Evolutionary conservation across 441 rosid species (phyloP), one percentile per base, ranked within the genome.

Genomic region (Populus tomentosa): DNA sequence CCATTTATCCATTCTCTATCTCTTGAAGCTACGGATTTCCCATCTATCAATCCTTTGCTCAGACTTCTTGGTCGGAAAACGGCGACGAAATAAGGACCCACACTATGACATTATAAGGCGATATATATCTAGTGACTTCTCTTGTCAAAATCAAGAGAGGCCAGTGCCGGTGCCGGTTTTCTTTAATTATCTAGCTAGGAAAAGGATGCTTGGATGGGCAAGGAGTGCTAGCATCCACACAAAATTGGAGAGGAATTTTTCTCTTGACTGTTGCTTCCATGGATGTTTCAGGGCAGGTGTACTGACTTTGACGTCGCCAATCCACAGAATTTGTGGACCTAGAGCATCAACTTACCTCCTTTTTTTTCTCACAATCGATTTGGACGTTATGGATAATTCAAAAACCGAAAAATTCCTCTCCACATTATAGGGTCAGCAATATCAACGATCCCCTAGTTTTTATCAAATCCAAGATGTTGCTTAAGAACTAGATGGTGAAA

Each of bases 241-340:
- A 42, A 38, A 65, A 36, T 6, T 42, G 35, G 33, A 36, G 35
- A 50, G 9, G n/a, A 70, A 50, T 7, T 33, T 24, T 16, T 24
- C 62, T 11, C 1, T n/a, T 14, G 21, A 14, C 7, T 36, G 24
- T 64, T 14, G 16, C 61, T 32, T 63, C 28, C 69, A 74, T 26
- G 28, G 35, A 64, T 7, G 53, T 40, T 64, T 40, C 26, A 64
- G 16, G 77, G 11, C 46, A 59, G 70, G 32, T 30, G 53, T 69
- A 7, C 50, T 38, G 36, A 5, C 28, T 5, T 74, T 35, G 71
- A 63, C 46, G 10, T 46, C 18, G 69, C 70, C 69, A 65, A n/a
- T 21, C 59, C 66, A 66, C 13, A 26, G 16, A 56, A 26, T 24
- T 20, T 59, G 74, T 76, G 82, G 80, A 61, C 63, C 72, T 74